phyloP scores from a whole-genome alignment of 2,329 filamentous ascomycete genomes.

The Sporothrix pseudoabietina region DNA sequence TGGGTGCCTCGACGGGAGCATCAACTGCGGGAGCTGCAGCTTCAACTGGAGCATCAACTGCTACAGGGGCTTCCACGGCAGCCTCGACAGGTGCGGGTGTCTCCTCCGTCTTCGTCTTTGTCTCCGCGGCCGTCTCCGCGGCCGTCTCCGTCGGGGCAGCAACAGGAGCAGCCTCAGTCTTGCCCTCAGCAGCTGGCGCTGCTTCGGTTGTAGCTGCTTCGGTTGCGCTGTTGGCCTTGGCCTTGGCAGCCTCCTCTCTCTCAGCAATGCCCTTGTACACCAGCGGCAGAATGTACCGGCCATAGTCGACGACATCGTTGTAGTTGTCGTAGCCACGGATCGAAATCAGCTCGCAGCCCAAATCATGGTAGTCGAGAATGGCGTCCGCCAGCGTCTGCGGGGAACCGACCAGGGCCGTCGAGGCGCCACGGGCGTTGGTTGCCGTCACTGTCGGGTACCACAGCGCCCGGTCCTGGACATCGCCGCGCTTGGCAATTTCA shows the following conservation, averaged over 20 bases:
- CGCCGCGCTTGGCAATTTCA: constrained; percentile 57
- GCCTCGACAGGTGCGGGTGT: too few relatives aligned
- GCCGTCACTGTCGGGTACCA: constrained; percentile 66
- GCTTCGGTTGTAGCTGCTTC: not conserved
- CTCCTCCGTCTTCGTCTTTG: too few relatives aligned
- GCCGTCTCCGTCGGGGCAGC: not conserved
- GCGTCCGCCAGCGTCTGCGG: constrained; percentile 56
- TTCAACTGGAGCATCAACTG: not conserved
- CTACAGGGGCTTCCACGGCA: too few relatives aligned
- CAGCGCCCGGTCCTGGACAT: constrained; percentile 62
- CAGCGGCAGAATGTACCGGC: constrained; percentile 55
- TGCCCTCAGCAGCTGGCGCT: not conserved
- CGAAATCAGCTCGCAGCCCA: constrained; percentile 57
- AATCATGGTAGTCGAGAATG: constrained; percentile 59
- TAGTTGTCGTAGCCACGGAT: constrained; percentile 64
- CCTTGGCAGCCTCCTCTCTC: constrained; percentile 29
- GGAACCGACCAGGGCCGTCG: constrained; percentile 60
- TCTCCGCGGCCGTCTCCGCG: too few relatives aligned
- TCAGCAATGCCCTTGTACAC: constrained; percentile 47
- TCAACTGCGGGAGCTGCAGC: not conserved
- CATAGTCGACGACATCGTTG: constrained; percentile 62
- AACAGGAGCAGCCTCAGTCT: not conserved
- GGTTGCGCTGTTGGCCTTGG: not conserved
- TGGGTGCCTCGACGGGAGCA: not conserved
- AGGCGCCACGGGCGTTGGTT: constrained; percentile 61